Percentiles rank a stretch among this genome's conserved stretches.
Conservation (phyloP, 148 eudicot species). For the Cornus suecica region DNA sequence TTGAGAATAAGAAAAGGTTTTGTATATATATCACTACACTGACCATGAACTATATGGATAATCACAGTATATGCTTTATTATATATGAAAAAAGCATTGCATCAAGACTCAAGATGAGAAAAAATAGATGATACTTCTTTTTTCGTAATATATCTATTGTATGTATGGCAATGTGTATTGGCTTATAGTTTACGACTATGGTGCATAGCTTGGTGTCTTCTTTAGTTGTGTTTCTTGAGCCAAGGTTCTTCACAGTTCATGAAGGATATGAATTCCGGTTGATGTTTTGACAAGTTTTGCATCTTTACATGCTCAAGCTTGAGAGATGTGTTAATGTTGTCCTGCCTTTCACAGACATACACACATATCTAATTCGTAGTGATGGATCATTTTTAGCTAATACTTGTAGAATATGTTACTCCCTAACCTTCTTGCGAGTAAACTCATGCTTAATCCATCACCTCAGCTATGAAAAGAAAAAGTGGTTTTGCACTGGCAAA, state of each 20-base stretch:
- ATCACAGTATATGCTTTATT: not conserved
- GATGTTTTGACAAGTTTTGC: not conserved
- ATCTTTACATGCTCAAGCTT: not conserved
- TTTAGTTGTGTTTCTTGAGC: not conserved
- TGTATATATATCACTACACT: not conserved
- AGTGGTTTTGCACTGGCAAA: too few relatives aligned
- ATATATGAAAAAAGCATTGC: not conserved
- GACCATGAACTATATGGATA: not conserved
- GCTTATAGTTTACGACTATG: not conserved
- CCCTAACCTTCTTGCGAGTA: not conserved
- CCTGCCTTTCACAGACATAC: not conserved
- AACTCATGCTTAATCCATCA: not conserved
- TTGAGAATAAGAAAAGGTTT: not conserved
- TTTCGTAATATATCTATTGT: too few relatives aligned
- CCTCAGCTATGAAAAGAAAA: too few relatives aligned
- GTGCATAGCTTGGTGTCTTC: not conserved
- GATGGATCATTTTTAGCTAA: not conserved
- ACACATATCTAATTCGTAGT: not conserved
- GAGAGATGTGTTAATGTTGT: not conserved
- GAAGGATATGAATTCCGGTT: not conserved
- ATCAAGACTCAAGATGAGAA: not conserved
- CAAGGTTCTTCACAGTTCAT: not conserved
- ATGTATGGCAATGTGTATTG: not conserved
- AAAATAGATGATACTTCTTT: too few relatives aligned
- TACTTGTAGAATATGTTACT: not conserved